These are phyloP conservation scores for Talaromyces albobiverticillius DNA, from an alignment of 2,329 filamentous ascomycete species.

Conservation along the genomic window DNA sequence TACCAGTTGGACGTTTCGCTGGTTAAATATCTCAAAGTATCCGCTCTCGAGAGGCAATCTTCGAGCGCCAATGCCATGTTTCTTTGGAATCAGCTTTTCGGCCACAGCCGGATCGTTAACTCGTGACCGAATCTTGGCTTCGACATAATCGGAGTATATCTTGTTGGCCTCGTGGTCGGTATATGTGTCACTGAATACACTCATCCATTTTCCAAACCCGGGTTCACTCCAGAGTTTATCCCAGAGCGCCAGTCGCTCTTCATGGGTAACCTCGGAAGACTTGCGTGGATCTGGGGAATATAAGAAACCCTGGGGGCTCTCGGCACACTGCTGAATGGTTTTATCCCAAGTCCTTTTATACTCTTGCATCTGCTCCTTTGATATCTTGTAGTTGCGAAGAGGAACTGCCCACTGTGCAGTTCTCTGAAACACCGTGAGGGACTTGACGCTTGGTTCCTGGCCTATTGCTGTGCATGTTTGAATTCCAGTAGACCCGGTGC, in stretches of 20 bases:
- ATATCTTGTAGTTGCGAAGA: conserved; percentile 18
- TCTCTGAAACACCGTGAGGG: conserved; percentile 20
- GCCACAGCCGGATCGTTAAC: conserved; percentile 32
- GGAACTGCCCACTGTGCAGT: conserved; percentile 26
- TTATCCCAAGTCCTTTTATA: conserved; percentile 15
- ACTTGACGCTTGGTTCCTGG: background rate
- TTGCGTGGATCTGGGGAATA: background rate
- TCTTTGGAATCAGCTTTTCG: conserved; percentile 21
- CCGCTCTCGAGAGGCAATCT: conserved; percentile 20
- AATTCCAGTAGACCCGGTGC: conserved; percentile 42
- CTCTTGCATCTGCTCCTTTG: background rate
- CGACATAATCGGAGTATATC: conserved; percentile 36
- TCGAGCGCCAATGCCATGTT: conserved; percentile 17
- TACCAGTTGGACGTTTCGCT: conserved; percentile 45
- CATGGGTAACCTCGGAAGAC: background rate
- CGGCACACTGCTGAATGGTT: conserved; percentile 12
- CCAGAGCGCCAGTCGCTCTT: conserved; percentile 16
- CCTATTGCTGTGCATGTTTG: conserved; percentile 26
- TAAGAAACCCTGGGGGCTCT: conserved; percentile 8
- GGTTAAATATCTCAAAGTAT: conserved; percentile 32
- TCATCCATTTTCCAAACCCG: conserved; percentile 38
- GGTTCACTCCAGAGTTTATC: conserved; percentile 12
- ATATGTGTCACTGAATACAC: conserved; percentile 36
- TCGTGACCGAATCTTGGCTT: conserved; percentile 28
- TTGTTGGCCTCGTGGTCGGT: conserved; percentile 37